phyloP scores from a whole-genome alignment of 2,329 filamentous ascomycete genomes.

The Epichloe glyceriae region DNA sequence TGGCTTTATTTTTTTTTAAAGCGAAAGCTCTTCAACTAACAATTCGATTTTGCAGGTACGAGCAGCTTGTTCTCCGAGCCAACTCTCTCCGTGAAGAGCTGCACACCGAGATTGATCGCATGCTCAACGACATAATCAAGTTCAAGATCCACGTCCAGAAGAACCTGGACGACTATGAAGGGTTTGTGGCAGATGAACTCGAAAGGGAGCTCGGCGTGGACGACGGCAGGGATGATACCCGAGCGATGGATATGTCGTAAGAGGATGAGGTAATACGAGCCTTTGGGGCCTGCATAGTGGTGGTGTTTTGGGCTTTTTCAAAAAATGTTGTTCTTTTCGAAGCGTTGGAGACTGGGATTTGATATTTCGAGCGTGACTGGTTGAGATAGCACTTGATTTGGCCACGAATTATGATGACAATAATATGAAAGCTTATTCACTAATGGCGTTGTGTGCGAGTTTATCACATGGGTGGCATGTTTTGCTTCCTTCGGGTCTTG shows the following conservation, averaged over 20 bases:
- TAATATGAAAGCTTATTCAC: background rate
- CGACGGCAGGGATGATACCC: slow-evolving; percentile 41
- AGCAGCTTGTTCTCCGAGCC: slow-evolving; percentile 76
- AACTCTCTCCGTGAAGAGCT: slow-evolving; percentile 84
- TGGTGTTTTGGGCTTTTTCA: slow-evolving; percentile 2
- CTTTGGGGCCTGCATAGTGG: background rate
- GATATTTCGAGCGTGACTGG: background rate
- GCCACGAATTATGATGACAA: slow-evolving; percentile 3
- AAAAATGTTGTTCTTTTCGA: slow-evolving; percentile 1
- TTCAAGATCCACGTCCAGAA: slow-evolving; percentile 98
- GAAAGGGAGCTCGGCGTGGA: slow-evolving; percentile 67
- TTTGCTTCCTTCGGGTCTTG: too few species aligned
- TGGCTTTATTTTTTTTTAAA: too few species aligned
- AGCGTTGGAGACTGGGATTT: background rate
- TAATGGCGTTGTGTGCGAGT: background rate
- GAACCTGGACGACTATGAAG: slow-evolving; percentile 84
- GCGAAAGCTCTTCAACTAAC: too few species aligned
- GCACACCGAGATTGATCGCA: slow-evolving; percentile 92
- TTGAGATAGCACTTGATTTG: slow-evolving; percentile 3
- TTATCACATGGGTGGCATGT: background rate
- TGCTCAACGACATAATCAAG: slow-evolving; percentile 93
- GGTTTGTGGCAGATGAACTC: slow-evolving; percentile 87
- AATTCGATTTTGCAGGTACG: slow-evolving; percentile 47
- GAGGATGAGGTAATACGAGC: background rate
- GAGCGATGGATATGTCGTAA: slow-evolving; percentile 26